phyloP scores from a whole-genome alignment of 495 filamentous ascomycete species.

The Penicillium coprophilum region DNA sequence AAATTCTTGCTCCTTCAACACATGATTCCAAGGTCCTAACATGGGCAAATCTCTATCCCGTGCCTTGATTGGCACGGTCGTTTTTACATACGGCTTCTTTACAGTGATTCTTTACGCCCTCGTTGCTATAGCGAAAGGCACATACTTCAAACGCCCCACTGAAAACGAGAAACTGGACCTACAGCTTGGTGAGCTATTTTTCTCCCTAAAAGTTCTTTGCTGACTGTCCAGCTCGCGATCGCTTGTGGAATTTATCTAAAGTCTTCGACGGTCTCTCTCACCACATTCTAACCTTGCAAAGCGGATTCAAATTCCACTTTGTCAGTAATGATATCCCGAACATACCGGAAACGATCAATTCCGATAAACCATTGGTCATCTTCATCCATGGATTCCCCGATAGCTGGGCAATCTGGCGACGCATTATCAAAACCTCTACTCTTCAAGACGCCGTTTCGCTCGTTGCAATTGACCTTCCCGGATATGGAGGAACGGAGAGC shows the following conservation, averaged over 20 bases:
- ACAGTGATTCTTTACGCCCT: conserved; percentile 30
- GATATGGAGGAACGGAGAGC: conserved; percentile 54
- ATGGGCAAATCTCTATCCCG: conserved; percentile 28
- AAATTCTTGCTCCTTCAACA: neutral
- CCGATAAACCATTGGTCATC: conserved; percentile 48
- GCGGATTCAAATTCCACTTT: conserved; percentile 55
- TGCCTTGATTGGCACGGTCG: conserved; percentile 18
- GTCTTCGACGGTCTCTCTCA: conserved; percentile 43
- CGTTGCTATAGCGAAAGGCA: conserved; percentile 25
- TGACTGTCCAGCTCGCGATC: conserved; percentile 35
- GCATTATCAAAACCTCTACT: conserved; percentile 33
- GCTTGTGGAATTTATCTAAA: conserved; percentile 48
- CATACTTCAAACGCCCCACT: conserved; percentile 35
- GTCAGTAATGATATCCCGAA: conserved; percentile 39
- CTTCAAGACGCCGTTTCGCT: conserved; percentile 39
- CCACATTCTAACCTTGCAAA: conserved; percentile 46
- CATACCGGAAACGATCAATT: conserved; percentile 19
- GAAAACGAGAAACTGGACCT: conserved; percentile 42
- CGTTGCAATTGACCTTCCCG: conserved; percentile 55
- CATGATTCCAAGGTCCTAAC: conserved; percentile 16
- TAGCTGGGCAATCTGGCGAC: conserved; percentile 53
- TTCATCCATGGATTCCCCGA: conserved; percentile 62
- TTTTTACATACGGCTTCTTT: conserved; percentile 40
- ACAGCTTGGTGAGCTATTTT: conserved; percentile 34
- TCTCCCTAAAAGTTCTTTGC: neutral